Conservation (phyloP, 2,329 filamentous ascomycete genomes). For the Juglanconis oblonga region DNA sequence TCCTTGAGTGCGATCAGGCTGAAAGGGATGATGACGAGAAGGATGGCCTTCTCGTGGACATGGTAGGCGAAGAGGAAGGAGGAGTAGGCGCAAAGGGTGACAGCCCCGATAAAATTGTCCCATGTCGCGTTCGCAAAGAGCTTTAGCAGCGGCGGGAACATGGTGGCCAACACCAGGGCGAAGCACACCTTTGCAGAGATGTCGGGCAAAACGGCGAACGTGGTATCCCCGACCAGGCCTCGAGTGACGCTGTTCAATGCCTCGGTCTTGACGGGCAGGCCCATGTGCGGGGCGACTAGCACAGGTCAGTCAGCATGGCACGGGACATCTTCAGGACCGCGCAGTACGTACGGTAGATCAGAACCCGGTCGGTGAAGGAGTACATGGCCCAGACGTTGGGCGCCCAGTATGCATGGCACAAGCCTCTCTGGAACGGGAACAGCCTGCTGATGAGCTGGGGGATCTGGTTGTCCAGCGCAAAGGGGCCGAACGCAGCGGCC, state of each 20-base stretch:
- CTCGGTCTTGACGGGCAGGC: slow-evolving; percentile 67
- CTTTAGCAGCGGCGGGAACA: slow-evolving; percentile 75
- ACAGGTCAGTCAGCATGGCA: slow-evolving; percentile 29
- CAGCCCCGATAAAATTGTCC: slow-evolving; percentile 84
- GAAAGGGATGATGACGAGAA: slow-evolving; percentile 93
- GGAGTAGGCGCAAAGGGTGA: slow-evolving; percentile 91
- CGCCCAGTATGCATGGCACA: slow-evolving; percentile 98
- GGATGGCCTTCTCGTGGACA: slow-evolving; percentile 94
- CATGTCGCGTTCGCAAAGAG: slow-evolving; percentile 78
- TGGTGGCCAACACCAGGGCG: slow-evolving; percentile 75
- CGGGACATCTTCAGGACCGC: background rate
- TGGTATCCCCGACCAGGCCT: slow-evolving; percentile 87
- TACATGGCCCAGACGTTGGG: slow-evolving; percentile 97
- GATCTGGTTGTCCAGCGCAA: slow-evolving; percentile 61
- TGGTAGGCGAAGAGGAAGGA: slow-evolving; percentile 99
- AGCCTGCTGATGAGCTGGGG: slow-evolving; percentile 74
- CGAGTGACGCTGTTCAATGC: slow-evolving; percentile 88
- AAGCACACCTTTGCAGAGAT: slow-evolving; percentile 81
- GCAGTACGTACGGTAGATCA: slow-evolving; percentile 69
- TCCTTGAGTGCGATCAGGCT: slow-evolving; percentile 88
- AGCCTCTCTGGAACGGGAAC: slow-evolving; percentile 89
- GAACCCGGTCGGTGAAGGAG: slow-evolving; percentile 78
- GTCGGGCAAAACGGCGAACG: slow-evolving; percentile 89
- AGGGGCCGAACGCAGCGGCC: slow-evolving; percentile 83
- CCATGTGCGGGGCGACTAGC: slow-evolving; percentile 76